Evolutionary conservation across 2,329 filamentous ascomycete species (phyloP).

Genomic region (Alternaria triticimaculans): DNA sequence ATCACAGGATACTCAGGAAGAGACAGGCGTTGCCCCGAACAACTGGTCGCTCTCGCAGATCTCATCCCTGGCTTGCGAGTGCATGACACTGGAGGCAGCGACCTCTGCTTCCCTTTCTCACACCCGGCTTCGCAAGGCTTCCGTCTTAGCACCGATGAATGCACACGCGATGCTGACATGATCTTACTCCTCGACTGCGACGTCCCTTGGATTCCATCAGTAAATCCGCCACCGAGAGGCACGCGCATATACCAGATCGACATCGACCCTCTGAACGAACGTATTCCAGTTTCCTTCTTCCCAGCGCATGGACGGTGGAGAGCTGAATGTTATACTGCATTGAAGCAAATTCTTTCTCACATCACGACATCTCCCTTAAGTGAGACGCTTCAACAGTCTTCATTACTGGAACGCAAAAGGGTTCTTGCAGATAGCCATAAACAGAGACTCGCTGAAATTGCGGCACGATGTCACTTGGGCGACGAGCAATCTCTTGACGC

Average conservation of each 20-base stretch:
- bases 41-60: not conserved
- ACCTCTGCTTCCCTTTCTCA: not conserved
- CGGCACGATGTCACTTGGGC: not conserved
- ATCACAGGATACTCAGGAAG: not conserved
- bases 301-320: not conserved
- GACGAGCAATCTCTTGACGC: not conserved
- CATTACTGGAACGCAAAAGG: not conserved
- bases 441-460: not conserved
- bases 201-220: not conserved
- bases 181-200: not conserved
- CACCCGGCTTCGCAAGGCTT: conserved; percentile 26
- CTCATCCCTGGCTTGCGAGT: not conserved
- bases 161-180: not conserved
- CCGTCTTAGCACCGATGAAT: conserved; percentile 15
- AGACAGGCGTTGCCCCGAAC: not conserved
- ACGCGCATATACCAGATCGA: not conserved
- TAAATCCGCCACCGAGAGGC: not conserved
- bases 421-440: not conserved
- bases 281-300: not conserved
- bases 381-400: not conserved
- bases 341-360: not conserved
- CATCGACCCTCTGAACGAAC: not conserved
- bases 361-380: not conserved
- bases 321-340: not conserved
- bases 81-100: not conserved